A percentile compares a stretch with the other conserved stretches of the same genome.
phyloP scores from a whole-genome alignment of 805 yeast species.

The Candida nemodendra region DNA sequence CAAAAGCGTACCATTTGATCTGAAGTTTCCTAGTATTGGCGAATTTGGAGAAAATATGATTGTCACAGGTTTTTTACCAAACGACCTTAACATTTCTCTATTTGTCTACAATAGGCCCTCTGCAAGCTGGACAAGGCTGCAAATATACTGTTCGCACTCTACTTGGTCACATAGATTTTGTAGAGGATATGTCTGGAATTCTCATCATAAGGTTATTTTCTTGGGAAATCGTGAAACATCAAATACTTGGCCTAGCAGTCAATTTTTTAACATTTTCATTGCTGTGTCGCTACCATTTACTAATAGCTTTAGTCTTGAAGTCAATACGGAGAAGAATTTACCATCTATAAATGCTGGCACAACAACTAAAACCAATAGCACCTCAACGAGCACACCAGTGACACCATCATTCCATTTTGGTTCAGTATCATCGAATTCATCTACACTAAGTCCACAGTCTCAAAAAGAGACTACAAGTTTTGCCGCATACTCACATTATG shows the following conservation, averaged over 20 bases:
- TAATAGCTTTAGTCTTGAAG: slow-evolving; percentile 37
- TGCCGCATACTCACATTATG: slow-evolving; percentile 70
- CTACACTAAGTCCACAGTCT: slow-evolving; percentile 1
- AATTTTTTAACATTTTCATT: slow-evolving; percentile 47
- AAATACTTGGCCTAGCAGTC: slow-evolving; percentile 43
- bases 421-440: slow-evolving; percentile 4
- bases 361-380: background rate
- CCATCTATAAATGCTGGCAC: background rate
- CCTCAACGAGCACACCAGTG: background rate
- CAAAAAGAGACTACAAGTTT: slow-evolving; percentile 38
- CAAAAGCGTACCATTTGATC: slow-evolving; percentile 41
- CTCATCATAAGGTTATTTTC: slow-evolving; percentile 69
- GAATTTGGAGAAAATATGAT: slow-evolving; percentile 65
- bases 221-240: slow-evolving; percentile 54
- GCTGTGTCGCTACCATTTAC: slow-evolving; percentile 54
- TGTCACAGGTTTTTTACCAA: slow-evolving; percentile 56
- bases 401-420: background rate
- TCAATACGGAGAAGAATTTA: no score
- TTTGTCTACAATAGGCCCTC: slow-evolving; percentile 53
- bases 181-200: slow-evolving; percentile 71
- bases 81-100: slow-evolving; percentile 45
- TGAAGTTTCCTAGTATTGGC: slow-evolving; percentile 59
- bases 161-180: slow-evolving; percentile 58
- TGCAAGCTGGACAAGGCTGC: slow-evolving; percentile 63
- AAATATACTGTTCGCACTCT: slow-evolving; percentile 51